Evolutionary conservation across 495 filamentous ascomycete species (phyloP).

Genomic region (Daldinia caldariorum): DNA sequence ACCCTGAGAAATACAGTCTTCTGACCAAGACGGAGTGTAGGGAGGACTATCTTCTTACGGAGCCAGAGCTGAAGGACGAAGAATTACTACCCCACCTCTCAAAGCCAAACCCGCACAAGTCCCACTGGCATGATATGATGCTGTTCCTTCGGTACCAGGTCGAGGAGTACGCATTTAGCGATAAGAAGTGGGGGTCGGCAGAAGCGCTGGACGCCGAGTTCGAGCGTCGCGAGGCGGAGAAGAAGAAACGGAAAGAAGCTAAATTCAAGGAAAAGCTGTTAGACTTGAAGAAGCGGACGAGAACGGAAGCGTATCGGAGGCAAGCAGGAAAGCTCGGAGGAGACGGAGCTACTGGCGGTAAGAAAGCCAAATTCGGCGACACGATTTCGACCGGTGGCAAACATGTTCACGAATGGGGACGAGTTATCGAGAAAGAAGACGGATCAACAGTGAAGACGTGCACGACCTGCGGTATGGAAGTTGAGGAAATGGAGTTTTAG

Average conservation of each 20-base stretch:
- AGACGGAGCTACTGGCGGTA: slow-evolving; percentile 8
- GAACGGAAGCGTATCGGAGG: slow-evolving; percentile 87
- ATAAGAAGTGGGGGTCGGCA: slow-evolving; percentile 81
- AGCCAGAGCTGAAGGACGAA: slow-evolving; percentile 86
- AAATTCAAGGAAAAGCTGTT: slow-evolving; percentile 90
- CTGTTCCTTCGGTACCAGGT: slow-evolving; percentile 93
- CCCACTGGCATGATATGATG: slow-evolving; percentile 98
- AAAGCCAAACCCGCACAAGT: slow-evolving; percentile 92
- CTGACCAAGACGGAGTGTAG: slow-evolving; percentile 95
- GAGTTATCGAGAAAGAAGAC: slow-evolving; percentile 78
- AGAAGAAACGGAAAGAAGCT: slow-evolving; percentile 87
- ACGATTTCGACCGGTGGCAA: slow-evolving; percentile 69
- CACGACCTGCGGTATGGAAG: slow-evolving; percentile 92
- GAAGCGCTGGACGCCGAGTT: slow-evolving; percentile 92
- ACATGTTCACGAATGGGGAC: slow-evolving; percentile 95
- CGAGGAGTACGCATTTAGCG: slow-evolving; percentile 84
- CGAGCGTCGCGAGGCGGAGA: slow-evolving; percentile 77
- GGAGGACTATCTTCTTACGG: slow-evolving; percentile 95
- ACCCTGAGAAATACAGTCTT: slow-evolving; percentile 89
- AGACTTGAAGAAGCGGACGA: slow-evolving; percentile 91
- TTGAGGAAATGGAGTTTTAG: slow-evolving; percentile 93
- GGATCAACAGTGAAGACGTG: slow-evolving; percentile 87
- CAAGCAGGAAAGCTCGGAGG: slow-evolving; percentile 54
- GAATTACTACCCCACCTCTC: slow-evolving; percentile 88
- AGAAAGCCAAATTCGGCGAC: slow-evolving; percentile 77